Conservation (phyloP, 495 filamentous ascomycete species). For the Immersiella caudata region DNA sequence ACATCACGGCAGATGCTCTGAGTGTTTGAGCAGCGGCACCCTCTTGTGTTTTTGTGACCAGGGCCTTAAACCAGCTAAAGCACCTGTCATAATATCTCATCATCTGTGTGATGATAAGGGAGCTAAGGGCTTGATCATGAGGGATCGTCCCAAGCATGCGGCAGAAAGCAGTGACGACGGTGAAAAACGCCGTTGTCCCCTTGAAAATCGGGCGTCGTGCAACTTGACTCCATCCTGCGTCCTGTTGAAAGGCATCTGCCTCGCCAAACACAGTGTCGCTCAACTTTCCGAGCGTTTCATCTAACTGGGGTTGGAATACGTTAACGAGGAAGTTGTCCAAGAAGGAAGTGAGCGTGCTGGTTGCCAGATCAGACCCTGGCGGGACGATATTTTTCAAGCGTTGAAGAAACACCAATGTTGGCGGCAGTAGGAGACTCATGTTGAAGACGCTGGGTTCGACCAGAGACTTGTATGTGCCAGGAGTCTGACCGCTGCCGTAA, state of each 20-base stretch:
- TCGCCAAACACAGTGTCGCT: constrained; percentile 81
- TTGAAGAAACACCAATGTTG: constrained; percentile 91
- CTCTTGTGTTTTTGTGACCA: constrained; percentile 60
- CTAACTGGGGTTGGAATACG: constrained; percentile 94
- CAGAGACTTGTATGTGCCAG: constrained; percentile 67
- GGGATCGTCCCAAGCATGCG: constrained; percentile 93
- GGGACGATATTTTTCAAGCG: constrained; percentile 91
- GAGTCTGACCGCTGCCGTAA: constrained; percentile 37
- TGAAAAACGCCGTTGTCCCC: constrained; percentile 87
- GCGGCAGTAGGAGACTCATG: constrained; percentile 89
- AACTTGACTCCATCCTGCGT: constrained; percentile 75
- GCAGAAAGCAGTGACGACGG: constrained; percentile 85
- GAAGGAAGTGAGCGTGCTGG: constrained; percentile 89
- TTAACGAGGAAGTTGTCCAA: constrained; percentile 98
- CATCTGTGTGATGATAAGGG: constrained; percentile 88
- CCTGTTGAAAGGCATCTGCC: constrained; percentile 83
- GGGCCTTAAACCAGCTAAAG: constrained; percentile 80
- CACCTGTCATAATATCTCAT: constrained; percentile 89
- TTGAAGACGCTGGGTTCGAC: constrained; percentile 98
- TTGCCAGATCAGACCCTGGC: constrained; percentile 76
- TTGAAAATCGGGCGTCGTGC: constrained; percentile 88
- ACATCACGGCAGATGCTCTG: constrained; percentile 73
- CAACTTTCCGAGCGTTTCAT: constrained; percentile 90
- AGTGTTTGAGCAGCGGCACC: constrained; percentile 48
- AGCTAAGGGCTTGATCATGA: constrained; percentile 92